Evolutionary conservation across 2,329 filamentous ascomycete genomes (phyloP), one percentile per base, ranked within the genome.

Genomic region (Monosporascus ibericus): DNA sequence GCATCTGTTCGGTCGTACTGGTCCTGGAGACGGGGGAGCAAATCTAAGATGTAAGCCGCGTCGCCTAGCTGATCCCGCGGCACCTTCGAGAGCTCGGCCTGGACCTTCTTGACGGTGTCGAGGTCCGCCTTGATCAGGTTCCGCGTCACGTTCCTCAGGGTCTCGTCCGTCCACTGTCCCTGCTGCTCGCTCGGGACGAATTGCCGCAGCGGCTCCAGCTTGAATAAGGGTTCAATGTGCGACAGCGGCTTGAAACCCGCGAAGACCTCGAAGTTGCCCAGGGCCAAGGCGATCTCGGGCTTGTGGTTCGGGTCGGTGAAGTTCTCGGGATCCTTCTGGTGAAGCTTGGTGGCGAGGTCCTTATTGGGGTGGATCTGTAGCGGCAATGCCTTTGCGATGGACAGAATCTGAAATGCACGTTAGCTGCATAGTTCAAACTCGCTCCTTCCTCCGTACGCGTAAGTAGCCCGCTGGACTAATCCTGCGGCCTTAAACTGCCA

Each of bases 241-340:
- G 68, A 63, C 0, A 87, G 70, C 0, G 85, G 82, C 63, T 88
- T 90, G 73, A 85, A 91, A 6, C 87, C 87, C 9, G 83, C 85
- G 60, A 92, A 91, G 0, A 87, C 82, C 66, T 91, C 87, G 60
- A 92, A 91, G 22, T 82, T 79, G 14, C 79, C 76, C 1, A 91
- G 70, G 0, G 87, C 87, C 1, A 92, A 73, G 1, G 87, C 87
- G 50, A 92, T 91, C 64, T 92, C 87, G 1, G 88, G 87, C 69
- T 91, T 91, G 73, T 91, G 87, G 66, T 91, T 91, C 3, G 79
- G 72, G 58, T 92, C 87, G 1, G 80, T 81, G 66, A 87, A 91
- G 52, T 82, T 78, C 2, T 81, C 68, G 0, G 87, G 86, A 50
- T 89, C 76, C 57, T 81, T 66, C 50, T 77, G 65, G 69, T 90